Conservation (phyloP, 192 early-diverging fungal species). For the Backusella westeae region DNA sequence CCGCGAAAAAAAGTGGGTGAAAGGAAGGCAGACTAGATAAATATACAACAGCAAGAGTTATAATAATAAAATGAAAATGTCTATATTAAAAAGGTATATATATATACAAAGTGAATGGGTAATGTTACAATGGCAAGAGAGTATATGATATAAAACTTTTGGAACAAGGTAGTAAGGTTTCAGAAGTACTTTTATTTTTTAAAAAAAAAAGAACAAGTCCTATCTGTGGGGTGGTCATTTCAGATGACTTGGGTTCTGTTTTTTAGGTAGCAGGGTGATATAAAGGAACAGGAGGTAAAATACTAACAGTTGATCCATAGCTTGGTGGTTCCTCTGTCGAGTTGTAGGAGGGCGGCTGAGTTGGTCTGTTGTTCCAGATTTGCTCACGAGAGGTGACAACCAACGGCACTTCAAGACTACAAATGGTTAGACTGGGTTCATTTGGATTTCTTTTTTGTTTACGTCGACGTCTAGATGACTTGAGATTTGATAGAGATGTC, state of each 20-base stretch:
- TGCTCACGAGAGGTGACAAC: conserved; percentile 28
- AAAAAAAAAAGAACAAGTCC: background rate
- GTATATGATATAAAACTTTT: background rate
- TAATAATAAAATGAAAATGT: background rate
- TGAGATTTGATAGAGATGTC: background rate
- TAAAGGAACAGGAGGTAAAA: background rate
- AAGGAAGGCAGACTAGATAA: background rate
- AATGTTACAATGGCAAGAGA: background rate
- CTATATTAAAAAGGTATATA: background rate
- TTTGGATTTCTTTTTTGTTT: background rate
- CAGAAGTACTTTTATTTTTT: background rate
- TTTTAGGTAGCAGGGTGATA: background rate
- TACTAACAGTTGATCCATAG: conserved; percentile 14
- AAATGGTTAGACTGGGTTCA: background rate
- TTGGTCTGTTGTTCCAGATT: conserved; percentile 22
- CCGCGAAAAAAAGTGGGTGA: background rate
- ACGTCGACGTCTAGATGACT: background rate
- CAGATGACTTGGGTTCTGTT: background rate
- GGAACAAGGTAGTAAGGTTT: background rate
- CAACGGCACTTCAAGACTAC: conserved; percentile 24
- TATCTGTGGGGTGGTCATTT: background rate
- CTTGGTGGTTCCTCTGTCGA: conserved; percentile 14
- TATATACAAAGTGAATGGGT: background rate
- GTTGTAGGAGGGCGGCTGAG: conserved; percentile 25
- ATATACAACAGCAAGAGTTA: no score